A percentile compares a stretch with the other conserved stretches of the same genome.
Evolutionary conservation across 2,329 filamentous ascomycete species (phyloP).

Genomic region (Colletotrichum lupini): DNA sequence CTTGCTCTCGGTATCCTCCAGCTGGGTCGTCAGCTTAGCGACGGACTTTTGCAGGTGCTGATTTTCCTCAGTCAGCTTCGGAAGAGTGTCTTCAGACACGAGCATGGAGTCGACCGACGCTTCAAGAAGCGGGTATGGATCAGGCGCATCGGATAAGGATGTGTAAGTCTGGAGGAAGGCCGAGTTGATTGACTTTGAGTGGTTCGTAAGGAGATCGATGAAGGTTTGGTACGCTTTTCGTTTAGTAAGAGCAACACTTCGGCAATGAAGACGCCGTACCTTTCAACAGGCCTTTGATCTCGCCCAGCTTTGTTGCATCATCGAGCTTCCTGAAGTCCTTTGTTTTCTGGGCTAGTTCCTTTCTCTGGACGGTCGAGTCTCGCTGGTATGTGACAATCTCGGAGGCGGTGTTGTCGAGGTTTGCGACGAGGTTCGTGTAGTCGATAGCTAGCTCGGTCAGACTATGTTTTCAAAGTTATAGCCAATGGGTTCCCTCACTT

Average conservation of each 20-base stretch:
- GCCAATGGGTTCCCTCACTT: slow-evolving; percentile 67
- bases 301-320: slow-evolving; percentile 84
- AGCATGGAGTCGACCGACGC: slow-evolving; percentile 95
- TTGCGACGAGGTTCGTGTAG: slow-evolving; percentile 83
- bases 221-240: slow-evolving; percentile 90
- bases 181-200: slow-evolving; percentile 93
- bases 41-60: slow-evolving; percentile 85
- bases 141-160: slow-evolving; percentile 92
- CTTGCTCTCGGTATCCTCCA: slow-evolving; percentile 84
- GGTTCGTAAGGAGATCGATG: slow-evolving; percentile 95
- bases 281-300: slow-evolving; percentile 91
- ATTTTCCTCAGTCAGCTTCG: slow-evolving; percentile 90
- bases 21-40: slow-evolving; percentile 77
- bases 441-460: slow-evolving; percentile 76
- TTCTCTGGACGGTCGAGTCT: slow-evolving; percentile 94
- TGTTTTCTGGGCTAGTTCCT: slow-evolving; percentile 98
- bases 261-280: slow-evolving; percentile 58
- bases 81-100: slow-evolving; percentile 90
- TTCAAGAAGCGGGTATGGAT: slow-evolving; percentile 95
- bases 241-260: not conserved
- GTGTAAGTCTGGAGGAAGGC: slow-evolving; percentile 95
- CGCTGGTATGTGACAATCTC: slow-evolving; percentile 94
- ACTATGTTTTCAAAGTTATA: slow-evolving; percentile 24
- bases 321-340: slow-evolving; percentile 97
- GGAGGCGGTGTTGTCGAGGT: slow-evolving; percentile 91